phyloP scores from a whole-genome alignment of 441 rosid genomes.

The Populus trichocarpa region DNA sequence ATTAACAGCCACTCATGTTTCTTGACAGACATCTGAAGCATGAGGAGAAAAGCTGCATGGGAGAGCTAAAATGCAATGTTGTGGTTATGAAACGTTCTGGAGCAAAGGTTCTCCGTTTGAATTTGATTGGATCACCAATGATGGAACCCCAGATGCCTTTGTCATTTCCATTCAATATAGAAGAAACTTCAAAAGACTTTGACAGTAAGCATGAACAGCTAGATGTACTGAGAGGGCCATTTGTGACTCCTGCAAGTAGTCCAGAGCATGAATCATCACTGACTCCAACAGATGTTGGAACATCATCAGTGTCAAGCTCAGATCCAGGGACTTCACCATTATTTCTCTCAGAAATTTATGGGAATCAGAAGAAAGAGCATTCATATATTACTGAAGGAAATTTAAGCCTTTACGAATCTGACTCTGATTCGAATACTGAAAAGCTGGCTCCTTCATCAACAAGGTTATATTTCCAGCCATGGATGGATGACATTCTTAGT shows the following conservation, averaged over 20 bases:
- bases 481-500: constrained; percentile 55
- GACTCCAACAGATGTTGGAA: constrained; percentile 75
- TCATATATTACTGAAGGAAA: constrained; percentile 46
- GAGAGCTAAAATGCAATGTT: constrained; percentile 86
- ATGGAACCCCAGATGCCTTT: constrained; percentile 35
- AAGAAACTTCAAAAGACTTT: constrained; percentile 34
- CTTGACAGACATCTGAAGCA: constrained; percentile 67
- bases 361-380: constrained; percentile 59
- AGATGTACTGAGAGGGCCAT: constrained; percentile 56
- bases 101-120: constrained; percentile 84
- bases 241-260: constrained; percentile 90
- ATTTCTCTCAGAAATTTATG: constrained; percentile 46
- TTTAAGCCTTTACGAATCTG: constrained; percentile 49
- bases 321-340: constrained; percentile 85
- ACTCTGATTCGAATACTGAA: constrained; percentile 71
- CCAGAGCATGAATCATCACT: constrained; percentile 84
- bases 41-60: constrained; percentile 76
- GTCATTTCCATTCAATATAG: constrained; percentile 37
- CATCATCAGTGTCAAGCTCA: constrained; percentile 91
- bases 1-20: constrained; percentile 19
- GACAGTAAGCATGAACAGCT: constrained; percentile 33
- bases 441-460: constrained; percentile 42
- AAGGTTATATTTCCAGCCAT: constrained; percentile 62
- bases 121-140: constrained; percentile 61
- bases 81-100: constrained; percentile 83